Evolutionary conservation across 495 filamentous ascomycete genomes (phyloP).

Genomic region (Annulohypoxylon maeteangense): DNA sequence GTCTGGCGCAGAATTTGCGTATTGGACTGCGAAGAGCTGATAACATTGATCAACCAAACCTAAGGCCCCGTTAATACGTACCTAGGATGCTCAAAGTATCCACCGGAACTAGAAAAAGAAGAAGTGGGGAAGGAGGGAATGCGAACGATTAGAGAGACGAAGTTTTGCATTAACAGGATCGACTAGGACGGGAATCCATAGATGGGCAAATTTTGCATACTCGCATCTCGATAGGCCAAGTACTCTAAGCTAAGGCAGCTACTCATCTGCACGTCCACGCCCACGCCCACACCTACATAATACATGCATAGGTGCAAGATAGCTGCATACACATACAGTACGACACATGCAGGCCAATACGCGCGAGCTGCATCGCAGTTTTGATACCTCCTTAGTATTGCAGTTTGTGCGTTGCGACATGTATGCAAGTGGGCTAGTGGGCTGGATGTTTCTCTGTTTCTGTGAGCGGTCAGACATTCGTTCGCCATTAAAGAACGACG

Average conservation of each 20-base stretch:
- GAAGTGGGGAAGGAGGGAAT: slow-evolving; percentile 33
- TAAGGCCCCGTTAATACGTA: slow-evolving; percentile 18
- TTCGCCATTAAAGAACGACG: slow-evolving; percentile 17
- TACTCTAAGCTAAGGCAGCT: slow-evolving; percentile 18
- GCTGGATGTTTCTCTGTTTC: neutral
- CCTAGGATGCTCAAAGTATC: slow-evolving; percentile 7
- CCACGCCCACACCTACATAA: slow-evolving; percentile 14
- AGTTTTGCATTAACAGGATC: slow-evolving; percentile 14
- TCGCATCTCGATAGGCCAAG: neutral
- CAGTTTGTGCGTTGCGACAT: slow-evolving; percentile 29
- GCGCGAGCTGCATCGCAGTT: slow-evolving; percentile 25
- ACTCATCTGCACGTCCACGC: slow-evolving; percentile 6
- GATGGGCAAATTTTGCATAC: slow-evolving; percentile 7
- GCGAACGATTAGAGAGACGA: slow-evolving; percentile 15
- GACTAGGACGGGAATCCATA: slow-evolving; percentile 20
- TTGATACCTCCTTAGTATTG: slow-evolving; percentile 28
- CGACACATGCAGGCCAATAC: slow-evolving; percentile 34
- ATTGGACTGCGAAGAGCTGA: slow-evolving; percentile 31
- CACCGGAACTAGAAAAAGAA: slow-evolving; percentile 43
- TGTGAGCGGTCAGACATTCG: slow-evolving; percentile 28
- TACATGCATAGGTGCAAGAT: slow-evolving; percentile 8
- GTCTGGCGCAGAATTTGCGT: slow-evolving; percentile 33
- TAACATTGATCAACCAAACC: slow-evolving; percentile 17
- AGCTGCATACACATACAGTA: slow-evolving; percentile 30
- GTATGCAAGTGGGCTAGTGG: slow-evolving; percentile 20